phyloP scores from a whole-genome alignment of 352 stramenopile genomes.

The Pythium aristosporum region DNA sequence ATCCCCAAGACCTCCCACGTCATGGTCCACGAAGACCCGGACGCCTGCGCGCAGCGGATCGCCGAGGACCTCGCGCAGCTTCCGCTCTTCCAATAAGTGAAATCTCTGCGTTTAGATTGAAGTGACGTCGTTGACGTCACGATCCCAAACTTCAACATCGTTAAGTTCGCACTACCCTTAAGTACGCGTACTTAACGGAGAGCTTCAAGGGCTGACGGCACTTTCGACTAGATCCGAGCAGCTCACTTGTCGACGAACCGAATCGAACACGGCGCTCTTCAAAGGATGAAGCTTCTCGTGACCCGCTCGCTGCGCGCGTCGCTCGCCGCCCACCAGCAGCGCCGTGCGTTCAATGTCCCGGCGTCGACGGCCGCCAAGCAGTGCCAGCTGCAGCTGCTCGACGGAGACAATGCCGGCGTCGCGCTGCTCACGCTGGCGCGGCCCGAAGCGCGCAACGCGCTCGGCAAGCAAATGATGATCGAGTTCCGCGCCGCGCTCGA shows the following conservation, averaged over 20 bases:
- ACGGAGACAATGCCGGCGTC: conserved; percentile 55
- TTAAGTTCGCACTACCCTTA: neutral
- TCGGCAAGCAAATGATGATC: conserved; percentile 79
- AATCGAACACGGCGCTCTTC: neutral
- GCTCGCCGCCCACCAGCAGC: neutral
- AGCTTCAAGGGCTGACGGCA: neutral
- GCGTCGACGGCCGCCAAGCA: neutral
- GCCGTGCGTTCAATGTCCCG: neutral
- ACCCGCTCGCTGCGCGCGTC: neutral
- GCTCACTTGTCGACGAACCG: neutral
- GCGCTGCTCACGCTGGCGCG: conserved; percentile 67
- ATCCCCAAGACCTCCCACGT: conserved; percentile 20
- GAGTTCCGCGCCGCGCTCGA: conserved; percentile 36
- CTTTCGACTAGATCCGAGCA: neutral
- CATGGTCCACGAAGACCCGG: conserved; percentile 29
- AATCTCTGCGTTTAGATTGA: neutral
- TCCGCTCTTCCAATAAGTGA: conserved; percentile 6
- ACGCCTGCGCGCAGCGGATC: conserved; percentile 39
- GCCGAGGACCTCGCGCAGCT: conserved; percentile 9
- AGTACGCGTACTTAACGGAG: neutral
- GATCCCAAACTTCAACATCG: neutral
- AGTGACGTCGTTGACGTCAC: neutral
- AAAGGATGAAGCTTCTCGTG: neutral
- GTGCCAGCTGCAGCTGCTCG: conserved; percentile 32
- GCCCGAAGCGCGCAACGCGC: conserved; percentile 73